Evolutionary conservation across 148 eudicot genomes (phyloP), one percentile per base, ranked within the genome.

Genomic region (Camellia sinensis): DNA sequence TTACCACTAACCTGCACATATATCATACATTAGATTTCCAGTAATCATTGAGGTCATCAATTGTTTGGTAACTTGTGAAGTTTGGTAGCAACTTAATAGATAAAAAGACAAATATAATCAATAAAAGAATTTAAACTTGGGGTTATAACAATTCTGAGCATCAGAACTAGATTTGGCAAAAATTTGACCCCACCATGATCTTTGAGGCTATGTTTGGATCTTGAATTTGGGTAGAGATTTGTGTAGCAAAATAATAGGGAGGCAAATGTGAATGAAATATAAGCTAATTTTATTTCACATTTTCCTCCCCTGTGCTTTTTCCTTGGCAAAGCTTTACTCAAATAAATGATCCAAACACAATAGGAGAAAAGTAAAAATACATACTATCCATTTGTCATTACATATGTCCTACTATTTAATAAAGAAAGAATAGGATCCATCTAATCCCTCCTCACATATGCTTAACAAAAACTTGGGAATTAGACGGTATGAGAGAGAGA

Each of bases 1-100:
- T 75, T 61, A 22, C 56, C 62, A 46, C 19, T 3, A 50, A 67
- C 83, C 83, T 81, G 83, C 83, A 60, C 65, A 15, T 43, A 15
- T 43, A 15, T 10, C 62, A 19, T 50, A 53, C 3, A 43, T 17
- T 12, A 60, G 78, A 74, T 43, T 41, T 60, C 67, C 5, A 59
- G 5, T 29, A 29, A 56, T 56, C 7, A 40, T 40, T 18, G 3
- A 54, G 41, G 7, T 13, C 45, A 62, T 54, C 3, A 18, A 12
- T 73, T 73, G 40, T 6, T 21, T 1, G 3, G 65, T 43, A 66
- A 43, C 37, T 46, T 60, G 63, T 52, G 59, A 6, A 17, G 9
- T 40, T 37, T 17, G 3, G 43, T 37, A 29, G 11, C 62, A 29
- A 74, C 61, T 29, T 12, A 40, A 37, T 48, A 41, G 21, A 56